A percentile compares a stretch with the other conserved stretches of the same genome.
Conservation (phyloP, 768 basidiomycete species). For the Boletus tomentosulus region DNA sequence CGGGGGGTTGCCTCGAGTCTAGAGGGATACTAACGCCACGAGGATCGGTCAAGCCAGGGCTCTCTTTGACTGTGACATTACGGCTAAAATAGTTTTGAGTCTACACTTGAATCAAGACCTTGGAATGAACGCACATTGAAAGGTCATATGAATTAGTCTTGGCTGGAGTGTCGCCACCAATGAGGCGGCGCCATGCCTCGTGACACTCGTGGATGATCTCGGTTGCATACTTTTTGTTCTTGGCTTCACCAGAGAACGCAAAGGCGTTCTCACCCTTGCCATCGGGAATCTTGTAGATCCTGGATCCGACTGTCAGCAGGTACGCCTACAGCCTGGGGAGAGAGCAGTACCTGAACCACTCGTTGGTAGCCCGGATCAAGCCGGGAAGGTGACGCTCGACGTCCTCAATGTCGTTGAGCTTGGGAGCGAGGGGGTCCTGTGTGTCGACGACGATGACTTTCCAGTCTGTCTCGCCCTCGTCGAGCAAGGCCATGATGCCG, state of each 20-base stretch:
- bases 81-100: constrained; percentile 43
- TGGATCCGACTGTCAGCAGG: constrained; percentile 26
- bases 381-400: constrained; percentile 98
- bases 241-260: constrained; percentile 98
- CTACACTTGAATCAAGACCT: not conserved
- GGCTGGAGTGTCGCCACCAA: constrained; percentile 72
- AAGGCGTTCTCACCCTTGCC: constrained; percentile 97
- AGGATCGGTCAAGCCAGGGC: constrained; percentile 58
- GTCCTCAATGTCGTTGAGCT: constrained; percentile 98
- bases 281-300: constrained; percentile 96
- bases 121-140: constrained; percentile 63
- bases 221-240: constrained; percentile 99
- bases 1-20: constrained; percentile 81
- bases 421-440: constrained; percentile 89
- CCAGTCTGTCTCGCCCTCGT: constrained; percentile 99
- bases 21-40: constrained; percentile 65
- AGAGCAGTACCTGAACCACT: constrained; percentile 85
- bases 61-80: constrained; percentile 70
- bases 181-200: constrained; percentile 95
- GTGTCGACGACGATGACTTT: constrained; percentile 99
- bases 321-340: no score
- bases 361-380: constrained; percentile 93
- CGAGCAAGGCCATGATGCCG: constrained; percentile 98
- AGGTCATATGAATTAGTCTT: constrained; percentile 72
- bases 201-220: constrained; percentile 99